Conservation (phyloP, 2,329 filamentous ascomycete species). For the Arthrocladium fulminans region DNA sequence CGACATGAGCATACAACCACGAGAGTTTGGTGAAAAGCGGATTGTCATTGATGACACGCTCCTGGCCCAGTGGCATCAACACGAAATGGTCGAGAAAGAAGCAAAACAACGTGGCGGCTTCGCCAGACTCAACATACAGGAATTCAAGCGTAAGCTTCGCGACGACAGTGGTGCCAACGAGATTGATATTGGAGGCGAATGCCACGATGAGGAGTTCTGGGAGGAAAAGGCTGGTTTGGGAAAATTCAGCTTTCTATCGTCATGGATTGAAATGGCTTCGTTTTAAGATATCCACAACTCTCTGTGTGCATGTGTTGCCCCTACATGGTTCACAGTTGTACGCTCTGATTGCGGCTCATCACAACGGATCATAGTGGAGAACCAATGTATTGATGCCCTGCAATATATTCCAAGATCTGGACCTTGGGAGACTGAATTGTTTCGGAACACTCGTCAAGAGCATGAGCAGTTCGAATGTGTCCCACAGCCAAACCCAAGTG, state of each 20-base stretch:
- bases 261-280: slow-evolving; percentile 74
- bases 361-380: no score
- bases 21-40: slow-evolving; percentile 30
- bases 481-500: no score
- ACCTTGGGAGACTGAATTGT: no score
- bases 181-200: neutral
- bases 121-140: slow-evolving; percentile 58
- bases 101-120: slow-evolving; percentile 43
- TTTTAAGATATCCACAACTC: no score
- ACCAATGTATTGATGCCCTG: neutral
- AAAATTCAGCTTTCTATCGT: slow-evolving; percentile 56
- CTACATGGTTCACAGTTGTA: no score
- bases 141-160: slow-evolving; percentile 70
- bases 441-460: no score
- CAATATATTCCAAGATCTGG: neutral
- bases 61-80: slow-evolving; percentile 38
- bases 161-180: slow-evolving; percentile 12
- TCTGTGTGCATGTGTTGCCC: no score
- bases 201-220: slow-evolving; percentile 12
- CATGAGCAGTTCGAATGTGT: no score
- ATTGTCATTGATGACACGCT: slow-evolving; percentile 15
- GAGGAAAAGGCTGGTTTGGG: slow-evolving; percentile 21
- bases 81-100: slow-evolving; percentile 60
- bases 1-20: slow-evolving; percentile 25
- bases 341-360: no score